Conservation (phyloP, 2,329 filamentous ascomycete genomes). For the Leptographium galeiforme region DNA sequence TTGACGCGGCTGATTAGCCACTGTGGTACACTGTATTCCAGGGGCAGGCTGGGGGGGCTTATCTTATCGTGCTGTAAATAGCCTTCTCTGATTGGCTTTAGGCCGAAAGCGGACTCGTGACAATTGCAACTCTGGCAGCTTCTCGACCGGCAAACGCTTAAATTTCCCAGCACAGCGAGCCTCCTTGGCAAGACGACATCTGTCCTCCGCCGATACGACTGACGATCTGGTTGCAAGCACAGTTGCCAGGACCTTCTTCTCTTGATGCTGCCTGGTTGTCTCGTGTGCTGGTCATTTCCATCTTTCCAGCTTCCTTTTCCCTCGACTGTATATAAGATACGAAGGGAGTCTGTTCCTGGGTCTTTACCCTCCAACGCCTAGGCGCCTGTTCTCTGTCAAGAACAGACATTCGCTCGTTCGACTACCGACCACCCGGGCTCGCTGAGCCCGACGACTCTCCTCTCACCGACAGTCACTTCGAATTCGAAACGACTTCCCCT, state of each 20-base stretch:
- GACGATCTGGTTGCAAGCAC: neutral
- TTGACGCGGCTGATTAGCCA: neutral
- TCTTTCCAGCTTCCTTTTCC: neutral
- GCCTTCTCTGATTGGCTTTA: conserved; percentile 4
- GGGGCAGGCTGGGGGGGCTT: neutral
- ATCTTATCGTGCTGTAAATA: neutral
- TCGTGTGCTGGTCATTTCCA: neutral
- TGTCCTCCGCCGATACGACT: neutral
- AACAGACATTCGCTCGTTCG: neutral
- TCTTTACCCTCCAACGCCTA: neutral
- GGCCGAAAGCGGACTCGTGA: conserved; percentile 4
- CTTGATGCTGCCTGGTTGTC: neutral
- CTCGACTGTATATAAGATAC: neutral
- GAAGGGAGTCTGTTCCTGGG: neutral
- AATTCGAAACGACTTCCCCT: neutral
- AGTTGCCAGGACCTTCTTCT: neutral
- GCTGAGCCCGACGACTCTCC: neutral
- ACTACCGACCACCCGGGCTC: neutral
- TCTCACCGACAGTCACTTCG: neutral
- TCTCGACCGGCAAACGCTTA: conserved; percentile 1
- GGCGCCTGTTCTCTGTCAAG: too few relatives aligned
- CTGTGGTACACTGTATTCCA: neutral
- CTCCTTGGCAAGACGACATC: neutral
- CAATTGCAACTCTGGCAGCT: conserved; percentile 13
- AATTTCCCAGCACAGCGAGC: conserved; percentile 1